Percentiles rank a stretch among this genome's conserved stretches.
These are phyloP conservation scores for Dictyostelium brefeldianum DNA, from an alignment of 78 protist genomes.

Conservation along the genomic window DNA sequence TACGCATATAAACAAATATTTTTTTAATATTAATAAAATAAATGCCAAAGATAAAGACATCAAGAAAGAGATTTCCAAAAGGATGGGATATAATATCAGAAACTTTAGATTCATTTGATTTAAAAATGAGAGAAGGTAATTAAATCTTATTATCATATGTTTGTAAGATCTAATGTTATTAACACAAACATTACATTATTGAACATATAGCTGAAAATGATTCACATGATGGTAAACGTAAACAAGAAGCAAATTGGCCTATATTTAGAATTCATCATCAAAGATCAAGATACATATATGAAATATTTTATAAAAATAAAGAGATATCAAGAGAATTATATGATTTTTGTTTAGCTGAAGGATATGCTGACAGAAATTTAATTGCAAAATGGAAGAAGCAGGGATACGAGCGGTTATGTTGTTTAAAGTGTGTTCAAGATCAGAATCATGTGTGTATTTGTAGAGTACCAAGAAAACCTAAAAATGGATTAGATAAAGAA, in stretches of 20 bases:
- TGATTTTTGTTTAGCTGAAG: slow-evolving; percentile 90
- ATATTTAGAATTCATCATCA: slow-evolving; percentile 90
- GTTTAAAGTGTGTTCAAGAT: slow-evolving; percentile 92
- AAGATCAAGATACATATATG: slow-evolving; percentile 89
- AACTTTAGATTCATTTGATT: slow-evolving; percentile 85
- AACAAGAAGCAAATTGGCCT: slow-evolving; percentile 90
- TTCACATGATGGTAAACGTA: slow-evolving; percentile 93
- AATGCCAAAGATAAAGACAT: slow-evolving; percentile 85
- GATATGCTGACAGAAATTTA: slow-evolving; percentile 90
- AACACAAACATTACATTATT: neutral
- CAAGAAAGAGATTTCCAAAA: slow-evolving; percentile 76
- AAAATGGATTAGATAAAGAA: slow-evolving; percentile 51
- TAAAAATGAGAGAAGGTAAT: slow-evolving; percentile 92
- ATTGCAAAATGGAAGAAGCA: slow-evolving; percentile 98
- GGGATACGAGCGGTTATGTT: slow-evolving; percentile 96
- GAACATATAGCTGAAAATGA: slow-evolving; percentile 79
- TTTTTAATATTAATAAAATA: neutral
- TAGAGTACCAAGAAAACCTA: slow-evolving; percentile 93
- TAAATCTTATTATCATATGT: neutral
- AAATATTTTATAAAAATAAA: slow-evolving; percentile 83
- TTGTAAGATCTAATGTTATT: too few relatives aligned
- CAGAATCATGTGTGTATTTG: slow-evolving; percentile 92
- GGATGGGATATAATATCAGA: slow-evolving; percentile 89
- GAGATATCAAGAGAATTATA: slow-evolving; percentile 91
- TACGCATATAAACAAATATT: neutral